phyloP scores from a whole-genome alignment of 768 basidiomycete species.

The Chalciporus sphaerocephalus region DNA sequence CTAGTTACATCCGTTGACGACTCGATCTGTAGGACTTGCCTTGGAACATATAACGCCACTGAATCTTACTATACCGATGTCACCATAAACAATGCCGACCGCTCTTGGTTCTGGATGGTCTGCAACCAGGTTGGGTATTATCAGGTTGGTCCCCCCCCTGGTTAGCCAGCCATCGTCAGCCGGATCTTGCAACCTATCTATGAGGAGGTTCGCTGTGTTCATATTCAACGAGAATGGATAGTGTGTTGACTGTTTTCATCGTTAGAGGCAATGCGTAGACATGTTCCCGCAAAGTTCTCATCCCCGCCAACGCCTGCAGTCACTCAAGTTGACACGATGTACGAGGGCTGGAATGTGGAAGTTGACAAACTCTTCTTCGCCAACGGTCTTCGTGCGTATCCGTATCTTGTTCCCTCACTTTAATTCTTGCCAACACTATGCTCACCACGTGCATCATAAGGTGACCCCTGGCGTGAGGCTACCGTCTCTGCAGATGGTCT shows the following conservation, averaged over 20 bases:
- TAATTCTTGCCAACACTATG: no score
- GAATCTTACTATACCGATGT: constrained; percentile 49
- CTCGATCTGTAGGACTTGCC: no score
- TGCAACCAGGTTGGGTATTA: constrained; percentile 67
- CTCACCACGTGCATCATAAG: constrained; percentile 31
- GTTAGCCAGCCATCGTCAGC: constrained; percentile 33
- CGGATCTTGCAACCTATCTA: constrained; percentile 31
- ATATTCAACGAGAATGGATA: no score
- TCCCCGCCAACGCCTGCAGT: constrained; percentile 42
- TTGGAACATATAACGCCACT: constrained; percentile 40
- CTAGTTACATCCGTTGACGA: no score
- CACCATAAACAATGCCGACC: constrained; percentile 46
- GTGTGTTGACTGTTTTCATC: no score
- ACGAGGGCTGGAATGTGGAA: constrained; percentile 60
- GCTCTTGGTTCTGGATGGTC: constrained; percentile 73
- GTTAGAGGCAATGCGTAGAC: constrained; percentile 68
- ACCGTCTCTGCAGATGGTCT: constrained; percentile 58
- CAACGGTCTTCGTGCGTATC: constrained; percentile 60
- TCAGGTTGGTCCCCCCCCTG: constrained; percentile 36
- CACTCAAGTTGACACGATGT: constrained; percentile 42
- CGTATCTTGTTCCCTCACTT: no score
- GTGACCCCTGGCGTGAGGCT: constrained; percentile 70
- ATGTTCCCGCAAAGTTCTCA: constrained; percentile 58
- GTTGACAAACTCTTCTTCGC: constrained; percentile 62
- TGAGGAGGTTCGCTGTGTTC: no score